Conservation (phyloP, 2,329 filamentous ascomycete species). For the Colletotrichum tanaceti region DNA sequence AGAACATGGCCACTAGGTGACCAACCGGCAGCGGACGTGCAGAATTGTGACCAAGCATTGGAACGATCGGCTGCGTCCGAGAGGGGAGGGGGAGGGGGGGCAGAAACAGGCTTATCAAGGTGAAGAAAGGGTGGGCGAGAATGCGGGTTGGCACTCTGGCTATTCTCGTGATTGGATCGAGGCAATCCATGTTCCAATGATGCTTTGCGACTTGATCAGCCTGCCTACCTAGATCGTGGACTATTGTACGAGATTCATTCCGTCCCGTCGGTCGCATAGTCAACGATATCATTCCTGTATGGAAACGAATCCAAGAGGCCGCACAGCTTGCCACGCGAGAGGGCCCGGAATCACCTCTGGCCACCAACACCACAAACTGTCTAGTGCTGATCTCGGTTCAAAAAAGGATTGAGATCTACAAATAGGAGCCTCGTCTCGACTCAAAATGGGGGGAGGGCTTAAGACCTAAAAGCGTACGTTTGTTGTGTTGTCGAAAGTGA, state of each 20-base stretch:
- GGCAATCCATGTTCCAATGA: not conserved
- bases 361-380: not conserved
- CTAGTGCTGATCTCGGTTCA: conserved; percentile 27
- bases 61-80: conserved; percentile 9
- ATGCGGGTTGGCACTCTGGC: conserved; percentile 9
- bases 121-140: conserved; percentile 11
- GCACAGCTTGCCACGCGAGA: not conserved
- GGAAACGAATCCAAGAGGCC: not conserved
- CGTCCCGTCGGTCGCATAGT: too few species aligned
- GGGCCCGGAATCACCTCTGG: not conserved
- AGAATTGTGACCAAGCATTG: not conserved
- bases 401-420: not conserved
- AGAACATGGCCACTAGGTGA: not conserved
- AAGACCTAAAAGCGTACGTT: not conserved
- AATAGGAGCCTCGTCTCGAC: not conserved
- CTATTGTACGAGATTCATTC: too few species aligned
- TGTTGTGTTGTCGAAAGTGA: too few species aligned
- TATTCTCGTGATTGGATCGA: not conserved
- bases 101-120: not conserved
- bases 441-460: too few species aligned
- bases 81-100: not conserved
- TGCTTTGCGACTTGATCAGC: too few species aligned
- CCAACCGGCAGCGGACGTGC: not conserved
- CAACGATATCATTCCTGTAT: not conserved
- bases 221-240: too few species aligned